Evolutionary conservation across 225 moss, liverwort and hornwort genomes (phyloP).

Genomic region (Ulota crispa): DNA sequence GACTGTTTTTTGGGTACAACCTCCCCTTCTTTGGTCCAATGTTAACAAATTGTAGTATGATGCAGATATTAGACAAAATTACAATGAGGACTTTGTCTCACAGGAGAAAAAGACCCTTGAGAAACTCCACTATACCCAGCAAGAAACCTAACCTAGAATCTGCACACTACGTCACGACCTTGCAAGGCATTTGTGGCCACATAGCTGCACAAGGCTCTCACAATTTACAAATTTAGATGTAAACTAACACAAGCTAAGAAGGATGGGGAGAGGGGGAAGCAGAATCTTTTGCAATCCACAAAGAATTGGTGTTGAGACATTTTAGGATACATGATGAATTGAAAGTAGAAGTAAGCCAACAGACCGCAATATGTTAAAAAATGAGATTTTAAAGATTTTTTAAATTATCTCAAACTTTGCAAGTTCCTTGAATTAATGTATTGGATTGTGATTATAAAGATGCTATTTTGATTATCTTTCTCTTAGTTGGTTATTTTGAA

Average conservation of each 20-base stretch:
- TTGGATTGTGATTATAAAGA: not conserved
- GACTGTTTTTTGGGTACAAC: too few species aligned
- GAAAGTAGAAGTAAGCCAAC: not conserved
- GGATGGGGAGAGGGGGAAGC: not conserved
- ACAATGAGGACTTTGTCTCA: constrained; percentile 12
- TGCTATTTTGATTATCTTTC: not conserved
- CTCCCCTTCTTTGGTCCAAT: too few species aligned
- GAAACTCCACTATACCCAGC: not conserved
- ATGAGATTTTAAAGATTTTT: not conserved
- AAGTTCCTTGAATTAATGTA: constrained; percentile 3
- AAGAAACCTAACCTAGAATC: constrained; percentile 21
- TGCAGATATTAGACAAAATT: constrained; percentile 29
- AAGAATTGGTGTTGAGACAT: constrained; percentile 31
- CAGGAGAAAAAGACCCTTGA: not conserved
- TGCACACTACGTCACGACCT: constrained; percentile 15
- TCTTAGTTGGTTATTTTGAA: constrained; percentile 1
- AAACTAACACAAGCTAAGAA: constrained; percentile 16
- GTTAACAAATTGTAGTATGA: constrained; percentile 30
- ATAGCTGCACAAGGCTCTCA: not conserved
- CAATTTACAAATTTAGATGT: constrained; percentile 25
- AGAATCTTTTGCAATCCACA: constrained; percentile 11
- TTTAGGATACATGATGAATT: constrained; percentile 6
- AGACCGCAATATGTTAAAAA: not conserved
- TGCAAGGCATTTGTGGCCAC: constrained; percentile 12
- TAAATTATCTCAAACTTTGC: not conserved